Conservation (phyloP, 176 grass and related monocot genomes). For the Lolium rigidum region DNA sequence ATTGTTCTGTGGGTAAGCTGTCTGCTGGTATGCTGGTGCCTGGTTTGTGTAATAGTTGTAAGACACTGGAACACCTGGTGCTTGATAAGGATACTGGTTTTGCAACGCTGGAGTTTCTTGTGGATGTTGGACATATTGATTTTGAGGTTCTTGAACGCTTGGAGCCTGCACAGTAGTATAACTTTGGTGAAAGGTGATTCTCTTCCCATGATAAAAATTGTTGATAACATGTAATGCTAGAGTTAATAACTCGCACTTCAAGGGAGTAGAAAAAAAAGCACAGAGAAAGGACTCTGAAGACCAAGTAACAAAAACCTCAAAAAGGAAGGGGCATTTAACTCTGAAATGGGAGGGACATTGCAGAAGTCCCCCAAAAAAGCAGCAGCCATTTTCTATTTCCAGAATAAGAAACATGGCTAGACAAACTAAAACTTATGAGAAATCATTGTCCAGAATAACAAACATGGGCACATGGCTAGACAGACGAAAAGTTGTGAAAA, state of each 20-base stretch:
- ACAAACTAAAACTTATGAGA: constrained; percentile 5
- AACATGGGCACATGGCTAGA: constrained; percentile 17
- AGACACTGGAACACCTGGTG: constrained; percentile 34
- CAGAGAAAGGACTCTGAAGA: background rate
- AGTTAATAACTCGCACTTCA: background rate
- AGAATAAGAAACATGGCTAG: constrained; percentile 17
- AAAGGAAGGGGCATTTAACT: background rate
- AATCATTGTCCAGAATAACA: constrained; percentile 18
- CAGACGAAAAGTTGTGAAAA: constrained; percentile 30
- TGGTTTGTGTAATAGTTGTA: constrained; percentile 49
- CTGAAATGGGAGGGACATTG: background rate
- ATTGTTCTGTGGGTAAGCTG: constrained; percentile 53
- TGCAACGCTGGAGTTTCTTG: constrained; percentile 38
- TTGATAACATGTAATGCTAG: constrained; percentile 17
- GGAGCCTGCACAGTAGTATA: constrained; percentile 38
- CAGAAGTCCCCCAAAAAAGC: constrained; percentile 7
- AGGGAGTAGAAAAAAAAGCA: background rate
- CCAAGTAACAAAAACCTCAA: background rate
- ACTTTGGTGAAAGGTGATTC: constrained; percentile 34
- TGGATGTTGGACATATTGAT: constrained; percentile 41
- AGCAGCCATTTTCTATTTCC: constrained; percentile 8
- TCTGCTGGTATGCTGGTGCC: constrained; percentile 51
- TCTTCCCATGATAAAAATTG: constrained; percentile 47
- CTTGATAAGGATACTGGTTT: constrained; percentile 50
- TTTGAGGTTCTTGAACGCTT: constrained; percentile 49